These are phyloP conservation scores for Drechslerella coelobrocha DNA, from an alignment of 2,329 filamentous ascomycete species.

Conservation along the genomic window DNA sequence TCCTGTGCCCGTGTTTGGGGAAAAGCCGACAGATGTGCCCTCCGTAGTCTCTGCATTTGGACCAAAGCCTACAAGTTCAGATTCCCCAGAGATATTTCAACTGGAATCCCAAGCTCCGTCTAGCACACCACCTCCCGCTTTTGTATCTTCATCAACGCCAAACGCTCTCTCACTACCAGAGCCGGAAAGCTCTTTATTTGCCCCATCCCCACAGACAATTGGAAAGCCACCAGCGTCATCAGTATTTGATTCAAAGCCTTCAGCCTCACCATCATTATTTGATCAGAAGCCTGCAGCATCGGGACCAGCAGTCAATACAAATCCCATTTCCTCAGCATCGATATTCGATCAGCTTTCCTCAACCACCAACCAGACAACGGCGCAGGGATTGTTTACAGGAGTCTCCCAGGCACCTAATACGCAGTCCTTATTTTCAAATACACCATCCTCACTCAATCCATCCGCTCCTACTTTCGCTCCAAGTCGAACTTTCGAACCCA, in stretches of 20 bases:
- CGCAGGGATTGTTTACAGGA: constrained; percentile 11
- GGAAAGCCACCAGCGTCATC: constrained; percentile 9
- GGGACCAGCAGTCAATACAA: neutral
- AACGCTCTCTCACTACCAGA: constrained; percentile 3
- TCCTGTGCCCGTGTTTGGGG: constrained; percentile 22
- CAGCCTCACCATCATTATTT: constrained; percentile 9
- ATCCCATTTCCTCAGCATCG: constrained; percentile 22
- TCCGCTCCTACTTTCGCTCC: constrained; percentile 27
- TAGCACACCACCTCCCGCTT: constrained; percentile 10
- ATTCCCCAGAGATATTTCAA: neutral
- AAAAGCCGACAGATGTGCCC: constrained; percentile 21
- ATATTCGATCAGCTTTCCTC: constrained; percentile 25
- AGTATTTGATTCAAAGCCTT: constrained; percentile 24
- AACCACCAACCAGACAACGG: neutral
- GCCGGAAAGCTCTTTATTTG: constrained; percentile 15
- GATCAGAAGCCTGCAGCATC: constrained; percentile 11
- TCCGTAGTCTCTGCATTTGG: constrained; percentile 21
- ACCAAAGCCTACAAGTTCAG: constrained; percentile 6
- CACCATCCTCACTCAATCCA: constrained; percentile 13
- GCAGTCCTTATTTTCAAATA: constrained; percentile 4
- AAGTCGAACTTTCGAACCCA: constrained; percentile 6
- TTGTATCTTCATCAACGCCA: constrained; percentile 15
- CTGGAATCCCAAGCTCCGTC: constrained; percentile 8
- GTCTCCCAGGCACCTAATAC: neutral
- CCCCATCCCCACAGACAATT: neutral